Evolutionary conservation across 129 eudicot genomes (phyloP).

Genomic region (carrot (Daucus carota)): DNA sequence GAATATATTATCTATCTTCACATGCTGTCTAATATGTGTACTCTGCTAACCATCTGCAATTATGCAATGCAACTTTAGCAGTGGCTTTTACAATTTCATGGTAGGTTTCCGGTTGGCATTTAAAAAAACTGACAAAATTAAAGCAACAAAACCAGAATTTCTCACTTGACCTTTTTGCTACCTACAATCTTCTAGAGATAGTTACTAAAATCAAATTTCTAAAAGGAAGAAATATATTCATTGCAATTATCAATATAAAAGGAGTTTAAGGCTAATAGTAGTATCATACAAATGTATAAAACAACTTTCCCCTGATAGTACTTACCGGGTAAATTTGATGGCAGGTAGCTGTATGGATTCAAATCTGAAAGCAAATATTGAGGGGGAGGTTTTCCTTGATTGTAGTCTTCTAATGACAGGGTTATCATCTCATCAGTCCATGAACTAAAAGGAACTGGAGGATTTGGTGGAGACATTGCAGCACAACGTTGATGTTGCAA

Average conservation of each 20-base stretch:
- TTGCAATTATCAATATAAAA: not conserved
- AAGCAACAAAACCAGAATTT: not conserved
- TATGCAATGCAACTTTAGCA: not conserved
- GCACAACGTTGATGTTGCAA: not conserved
- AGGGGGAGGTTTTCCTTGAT: constrained; percentile 34
- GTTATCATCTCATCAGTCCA: constrained; percentile 38
- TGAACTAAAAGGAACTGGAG: constrained; percentile 19
- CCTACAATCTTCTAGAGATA: not conserved
- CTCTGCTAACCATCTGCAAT: not conserved
- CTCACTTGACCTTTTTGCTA: not conserved
- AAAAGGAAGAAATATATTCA: not conserved
- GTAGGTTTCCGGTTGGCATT: not conserved
- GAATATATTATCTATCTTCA: not conserved
- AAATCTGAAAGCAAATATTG: constrained; percentile 36
- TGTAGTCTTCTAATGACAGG: constrained; percentile 20
- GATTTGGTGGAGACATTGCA: constrained; percentile 53
- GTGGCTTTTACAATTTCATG: not conserved
- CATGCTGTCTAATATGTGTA: not conserved
- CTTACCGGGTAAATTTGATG: constrained; percentile 65
- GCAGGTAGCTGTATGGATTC: constrained; percentile 48
- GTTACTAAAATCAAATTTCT: not conserved
- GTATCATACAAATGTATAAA: not conserved
- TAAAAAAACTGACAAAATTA: not conserved
- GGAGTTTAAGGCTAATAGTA: not conserved
- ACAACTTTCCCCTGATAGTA: not conserved